phyloP scores from a whole-genome alignment of 352 stramenopile species.

The Phytophthora sp. region DNA sequence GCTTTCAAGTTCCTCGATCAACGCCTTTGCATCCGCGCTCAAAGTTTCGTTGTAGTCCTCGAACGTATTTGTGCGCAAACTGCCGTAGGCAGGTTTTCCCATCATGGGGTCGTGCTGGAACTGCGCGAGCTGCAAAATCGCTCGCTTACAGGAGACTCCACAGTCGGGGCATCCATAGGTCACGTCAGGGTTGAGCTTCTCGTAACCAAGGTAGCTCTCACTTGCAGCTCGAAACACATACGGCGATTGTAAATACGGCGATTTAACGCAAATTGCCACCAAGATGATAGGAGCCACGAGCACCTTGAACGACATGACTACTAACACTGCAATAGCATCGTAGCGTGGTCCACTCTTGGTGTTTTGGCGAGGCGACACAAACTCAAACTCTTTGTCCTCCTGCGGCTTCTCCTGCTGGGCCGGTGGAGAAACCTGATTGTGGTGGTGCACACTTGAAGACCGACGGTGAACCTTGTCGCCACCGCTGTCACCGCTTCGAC shows the following conservation, averaged over 20 bases:
- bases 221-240: conserved; percentile 39
- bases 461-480: conserved; percentile 26
- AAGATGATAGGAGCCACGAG: conserved; percentile 40
- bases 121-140: conserved; percentile 34
- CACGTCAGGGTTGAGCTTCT: conserved; percentile 27
- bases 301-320: conserved; percentile 49
- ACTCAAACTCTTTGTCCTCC: conserved; percentile 31
- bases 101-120: conserved; percentile 37
- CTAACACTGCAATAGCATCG: conserved; percentile 35
- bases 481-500: conserved; percentile 10
- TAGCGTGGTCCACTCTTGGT: conserved; percentile 23
- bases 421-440: conserved; percentile 8
- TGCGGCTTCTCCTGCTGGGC: conserved; percentile 11
- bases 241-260: conserved; percentile 36
- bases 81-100: conserved; percentile 37
- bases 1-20: conserved; percentile 27
- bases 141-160: conserved; percentile 27
- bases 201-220: conserved; percentile 39
- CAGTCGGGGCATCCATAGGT: conserved; percentile 33
- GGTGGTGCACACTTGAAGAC: conserved; percentile 12
- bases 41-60: conserved; percentile 34
- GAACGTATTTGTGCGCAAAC: conserved; percentile 32
- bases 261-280: conserved; percentile 39
- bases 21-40: conserved; percentile 7
- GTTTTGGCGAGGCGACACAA: conserved; percentile 24